Base-by-base conservation (phyloP, 1,284 basidiomycete genomes). In the Apiotrichum sp. region DNA sequence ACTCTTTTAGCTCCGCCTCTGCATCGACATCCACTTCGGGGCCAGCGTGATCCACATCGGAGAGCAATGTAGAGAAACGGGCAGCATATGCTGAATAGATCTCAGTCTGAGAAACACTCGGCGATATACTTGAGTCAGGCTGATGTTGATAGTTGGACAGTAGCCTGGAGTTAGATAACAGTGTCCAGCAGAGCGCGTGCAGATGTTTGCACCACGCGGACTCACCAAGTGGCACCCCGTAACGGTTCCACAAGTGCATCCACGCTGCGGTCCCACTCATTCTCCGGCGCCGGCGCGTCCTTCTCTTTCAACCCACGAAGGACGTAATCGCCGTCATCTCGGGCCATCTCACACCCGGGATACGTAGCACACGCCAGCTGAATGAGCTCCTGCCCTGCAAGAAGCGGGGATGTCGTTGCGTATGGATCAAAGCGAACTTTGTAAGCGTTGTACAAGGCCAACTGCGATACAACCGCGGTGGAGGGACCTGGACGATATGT, bases 321-420 rank as follows among this genome's bases (percentile, higher is more conserved):
- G 9, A 71, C 66, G 41, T 71, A 74, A 33, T 74, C 71, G 2
- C 64, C 67, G 8, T 70, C 69, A 39, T 69, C 71, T 43, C 64
- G 62, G 29, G 71, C 70, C 68, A 74, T 71, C 52, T 67, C 68
- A 50, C 72, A 71, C 3, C 71, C 72, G 1, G 68, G 65, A 42
- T 72, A 74, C 6, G 72, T 74, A 1, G 71, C 70, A 42, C 70
- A 72, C 6, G 69, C 72, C 31, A 74, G 63, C 56, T 70, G 69
- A 34, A 74, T 71, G 14, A 74, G 57, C 42, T 74, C 72, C 57
- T 74, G 72, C 22, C 72, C 72, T 41, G 67, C 70, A 6, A 74
- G 42, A 2, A 74, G 53, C 4, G 72, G 69, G 2, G 67, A 50
- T 1, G 50, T 36, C 1, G 55, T 52, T 8, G 63, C 52, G 56